Evolutionary conservation across 2,329 filamentous ascomycete genomes (phyloP), one percentile per base, ranked within the genome.

Genomic region (Ophiostoma angusticollis): DNA sequence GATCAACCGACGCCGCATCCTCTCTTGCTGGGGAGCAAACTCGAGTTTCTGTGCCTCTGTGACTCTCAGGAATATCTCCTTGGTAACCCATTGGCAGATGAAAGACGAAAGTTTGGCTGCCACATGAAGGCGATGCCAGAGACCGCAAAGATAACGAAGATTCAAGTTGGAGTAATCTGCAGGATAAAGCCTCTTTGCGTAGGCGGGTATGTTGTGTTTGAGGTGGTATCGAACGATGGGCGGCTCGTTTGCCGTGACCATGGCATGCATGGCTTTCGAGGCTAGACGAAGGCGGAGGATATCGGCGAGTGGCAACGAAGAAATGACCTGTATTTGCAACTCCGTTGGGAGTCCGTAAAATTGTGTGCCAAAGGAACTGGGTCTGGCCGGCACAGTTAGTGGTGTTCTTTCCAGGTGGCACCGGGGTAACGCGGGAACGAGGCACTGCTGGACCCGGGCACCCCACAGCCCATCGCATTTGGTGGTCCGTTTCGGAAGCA

Each of bases 51-150:
- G 67, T 4, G 63, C 56, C 43, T 72, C 70, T 0, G 72, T 73
- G 14, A 64, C 70, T 37, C 71, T 62, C 13, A 78, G 52, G 46
- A 80, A 80, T 11, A 79, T 74, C 44, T 79, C 75, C 47, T 76
- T 77, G 4, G 70, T 74, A 12, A 76, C 72, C 66, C 74, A 74
- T 47, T 76, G 70, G 46, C 72, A 74, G 56, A 79, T 78, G 37
- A 75, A 58, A 41, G 65, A 67, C 0, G 75, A 68, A 12, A 80
- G 55, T 53, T 80, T 80, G 9, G 72, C 67, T 11, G 75, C 71
- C 19, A 79, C 74, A 49, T 79, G 74, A 2, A 80, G 55, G 14
- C 75, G 68, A 52, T 80, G 74, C 75, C 75, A 79, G 48, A 80
- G 59, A 16, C 74, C 68, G 49, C 74, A 79, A 0, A 80, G 55